Base-by-base conservation (phyloP, 176 grass and related monocot species). In the Carex cristatella region DNA sequence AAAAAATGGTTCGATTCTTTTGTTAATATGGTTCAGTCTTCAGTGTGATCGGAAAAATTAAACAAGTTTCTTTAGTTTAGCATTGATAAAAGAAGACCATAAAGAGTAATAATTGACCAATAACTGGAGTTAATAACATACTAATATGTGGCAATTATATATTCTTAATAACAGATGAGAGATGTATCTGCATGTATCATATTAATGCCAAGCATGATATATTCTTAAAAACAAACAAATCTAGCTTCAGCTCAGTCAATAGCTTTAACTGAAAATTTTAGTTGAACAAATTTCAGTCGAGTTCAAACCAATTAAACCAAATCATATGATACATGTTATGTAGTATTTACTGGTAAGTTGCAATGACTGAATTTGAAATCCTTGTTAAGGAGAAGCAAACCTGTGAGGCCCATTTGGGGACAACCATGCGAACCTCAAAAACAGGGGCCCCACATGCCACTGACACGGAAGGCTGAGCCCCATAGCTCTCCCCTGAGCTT, bases 341-440 rank as follows among this genome's bases (percentile, higher is more conserved):
- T 53, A n/a, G 58, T n/a, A 75, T 53, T 53, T 53, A 28, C 23
- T 75, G 19, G 3, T 75, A 75, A 53, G 3, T 53, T 30, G 4
- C 10, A 75, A 53, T 75, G n/a, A 75, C 73, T 56, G 11, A 77
- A 77, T 81, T 81, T 33, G 2, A 83, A 83, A 44, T 70, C 44
- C 51, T 46, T 27, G 30, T 62, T 77, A 77, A 51, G 10, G 65
- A 28, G n/a, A 89, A 81, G 75, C 16, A 79, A 86, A 95, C 93
- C 90, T 95, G 93, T 51, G 87, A 71, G 56, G 88, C 93, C 93
- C 93, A 95, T 59, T 87, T 90, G 69, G 93, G 93, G 75, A 95
- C 5, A n/a, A 51, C 79, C 85, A 94, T 94, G 83, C 83, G 79
- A 27, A 90, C 93, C 85, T 94, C 90, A 86, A 89, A 90, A 60